Base-by-base conservation (phyloP, 345 rosid genomes). In the Hibiscus syriacus region DNA sequence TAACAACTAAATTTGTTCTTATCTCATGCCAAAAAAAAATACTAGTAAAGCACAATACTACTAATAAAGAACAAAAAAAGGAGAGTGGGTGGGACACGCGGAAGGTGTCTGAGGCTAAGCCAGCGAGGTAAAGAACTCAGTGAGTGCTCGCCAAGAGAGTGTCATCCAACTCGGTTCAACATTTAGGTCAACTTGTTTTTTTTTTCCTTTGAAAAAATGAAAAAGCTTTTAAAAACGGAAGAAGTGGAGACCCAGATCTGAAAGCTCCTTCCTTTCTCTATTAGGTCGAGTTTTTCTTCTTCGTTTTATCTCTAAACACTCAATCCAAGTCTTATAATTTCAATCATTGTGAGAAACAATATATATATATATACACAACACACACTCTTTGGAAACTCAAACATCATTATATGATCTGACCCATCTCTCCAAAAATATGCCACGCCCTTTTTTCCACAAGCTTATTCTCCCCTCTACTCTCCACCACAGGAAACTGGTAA, bases 371-470 rank as follows among this genome's bases (percentile, higher is more conserved):
- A n/a, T n/a, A n/a, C n/a, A n/a, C n/a, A n/a, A n/a, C n/a, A 34
- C 12, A 38, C n/a, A 45, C 55, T 13, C 41, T 20, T 11, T 11
- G 29, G 59, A 64, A 45, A 55, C 38, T 36, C 39, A 36, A 36
- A 7, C 77, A 79, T 78, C 73, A 70, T 68, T 71, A 76, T 73
- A 79, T 81, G 75, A 73, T 82, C 84, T 84, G 80, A 83, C 73
- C 73, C 14, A 6, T 34, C 41, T 66, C 64, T 72, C 53, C 73
- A 68, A 77, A 69, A 77, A 67, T 16, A 84, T 90, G 96, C 90
- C 89, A 53, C 85, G 85, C 70, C 96, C 96, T 72, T 81, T 75
- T 80, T 92, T 92, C 70, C 84, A 87, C 73, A 92, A 83, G 87
- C 74, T 81, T 72, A 83, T 92, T 66, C 82, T 86, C 74, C 68